These are phyloP conservation scores for Yamadazyma nakazawae DNA, from an alignment of 805 yeast genomes.

Conservation along the genomic window DNA sequence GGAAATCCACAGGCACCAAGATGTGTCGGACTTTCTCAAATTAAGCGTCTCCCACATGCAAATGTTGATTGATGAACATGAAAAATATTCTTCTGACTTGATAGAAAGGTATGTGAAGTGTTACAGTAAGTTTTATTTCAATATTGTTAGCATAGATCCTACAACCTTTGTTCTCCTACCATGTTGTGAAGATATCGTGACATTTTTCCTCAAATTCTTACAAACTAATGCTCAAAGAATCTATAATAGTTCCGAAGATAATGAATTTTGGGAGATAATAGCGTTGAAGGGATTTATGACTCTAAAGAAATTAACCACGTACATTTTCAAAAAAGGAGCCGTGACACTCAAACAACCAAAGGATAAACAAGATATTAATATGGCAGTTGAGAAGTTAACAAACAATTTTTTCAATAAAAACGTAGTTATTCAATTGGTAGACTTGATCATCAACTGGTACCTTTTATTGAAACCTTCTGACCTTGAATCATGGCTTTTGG, in stretches of 20 bases:
- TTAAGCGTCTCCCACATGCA: constrained; percentile 58
- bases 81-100: constrained; percentile 42
- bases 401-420: constrained; percentile 56
- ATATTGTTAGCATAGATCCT: constrained; percentile 58
- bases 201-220: constrained; percentile 56
- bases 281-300: constrained; percentile 65
- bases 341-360: constrained; percentile 59
- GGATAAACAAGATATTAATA: constrained; percentile 60
- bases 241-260: constrained; percentile 56
- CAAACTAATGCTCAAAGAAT: constrained; percentile 62
- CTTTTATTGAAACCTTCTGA: constrained; percentile 72
- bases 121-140: constrained; percentile 68
- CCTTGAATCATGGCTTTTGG: constrained; percentile 74
- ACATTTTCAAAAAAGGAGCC: constrained; percentile 65
- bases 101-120: constrained; percentile 73
- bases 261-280: constrained; percentile 70
- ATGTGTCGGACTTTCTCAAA: constrained; percentile 59
- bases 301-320: constrained; percentile 60
- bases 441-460: constrained; percentile 69
- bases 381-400: constrained; percentile 52
- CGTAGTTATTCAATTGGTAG: constrained; percentile 56
- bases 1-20: constrained; percentile 57
- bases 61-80: constrained; percentile 51
- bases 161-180: constrained; percentile 70
- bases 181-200: constrained; percentile 56